Base-by-base conservation (phyloP, 768 basidiomycete genomes). In the Floccularia luteovirens region DNA sequence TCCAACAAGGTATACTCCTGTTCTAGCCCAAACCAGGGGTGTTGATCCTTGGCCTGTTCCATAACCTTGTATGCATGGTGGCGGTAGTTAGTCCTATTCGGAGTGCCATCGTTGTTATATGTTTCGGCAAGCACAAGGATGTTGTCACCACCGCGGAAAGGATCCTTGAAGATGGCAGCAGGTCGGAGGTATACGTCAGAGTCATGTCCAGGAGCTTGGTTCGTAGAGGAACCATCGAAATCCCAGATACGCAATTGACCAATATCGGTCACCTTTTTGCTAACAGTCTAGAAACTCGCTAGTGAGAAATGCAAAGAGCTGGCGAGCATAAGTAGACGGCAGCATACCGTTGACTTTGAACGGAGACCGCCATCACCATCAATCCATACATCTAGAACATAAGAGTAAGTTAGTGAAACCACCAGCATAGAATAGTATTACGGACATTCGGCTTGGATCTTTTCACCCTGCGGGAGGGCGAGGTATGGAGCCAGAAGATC, bases 1-100 rank as follows among this genome's bases (percentile, higher is more conserved):
- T 91, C 92, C 54, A 99, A 87, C 50, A 99, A 83, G 52, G 94
- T 98, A 74, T 97, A 99, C 61, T 98, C 96, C 64, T 99, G 96
- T 66, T 98, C 94, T 47, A 98, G 72, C 68, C 94, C 92, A 62
- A 99, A 98, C 96, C 96, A 99, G 23, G 96, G 96, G 40, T 67
- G 68, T 17, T 56, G 13, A 1, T 79, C 81, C 66, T 88, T 88
- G 52, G 84, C 88, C 43, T 82, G 77, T 43, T 98, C 92, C 90
- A 99, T 97, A 55, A 83, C 72, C 75, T 99, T 98, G 62, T 82
- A 83, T 44, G 90, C 85, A 53, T 89, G 79, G 60, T 94, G 86
- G 48, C 96, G 90, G 75, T 78, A 78, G 76, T 99, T 99, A 61
- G 90, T 93, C 62, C 74, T 77, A 75, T 98, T 98, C 43, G 94